Conservation (phyloP, 169 alveolate species). For the Neospora caninum region DNA sequence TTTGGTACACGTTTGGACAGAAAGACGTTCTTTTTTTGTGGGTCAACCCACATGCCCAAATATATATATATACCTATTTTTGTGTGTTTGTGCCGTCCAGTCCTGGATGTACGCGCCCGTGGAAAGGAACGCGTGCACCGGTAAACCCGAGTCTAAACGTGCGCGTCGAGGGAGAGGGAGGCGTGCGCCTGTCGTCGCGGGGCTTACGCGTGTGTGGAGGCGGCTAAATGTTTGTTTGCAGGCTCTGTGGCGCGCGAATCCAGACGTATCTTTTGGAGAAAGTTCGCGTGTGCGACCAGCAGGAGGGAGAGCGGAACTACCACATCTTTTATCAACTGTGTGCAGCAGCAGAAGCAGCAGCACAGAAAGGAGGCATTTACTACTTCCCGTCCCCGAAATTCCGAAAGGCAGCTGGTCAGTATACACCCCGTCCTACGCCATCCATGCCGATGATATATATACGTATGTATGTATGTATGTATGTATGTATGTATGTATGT, state of each 20-base stretch:
- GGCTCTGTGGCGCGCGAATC: conserved; percentile 95
- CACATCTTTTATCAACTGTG: conserved; percentile 96
- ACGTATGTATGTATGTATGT: not conserved
- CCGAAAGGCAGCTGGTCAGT: conserved; percentile 49
- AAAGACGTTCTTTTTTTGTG: too few relatives aligned
- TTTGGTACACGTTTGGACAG: too few relatives aligned
- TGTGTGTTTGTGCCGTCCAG: too few relatives aligned
- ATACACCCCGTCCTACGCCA: not conserved
- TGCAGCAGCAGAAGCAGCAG: conserved; percentile 82
- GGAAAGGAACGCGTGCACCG: too few relatives aligned
- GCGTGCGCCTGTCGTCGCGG: too few relatives aligned
- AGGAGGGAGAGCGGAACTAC: conserved; percentile 95
- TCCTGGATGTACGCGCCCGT: too few relatives aligned
- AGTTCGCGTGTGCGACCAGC: conserved; percentile 95
- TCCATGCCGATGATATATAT: too few relatives aligned
- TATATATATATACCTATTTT: too few relatives aligned
- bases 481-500: not conserved
- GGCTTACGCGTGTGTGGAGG: too few relatives aligned
- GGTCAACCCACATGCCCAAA: too few relatives aligned
- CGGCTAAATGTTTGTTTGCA: conserved; percentile 26
- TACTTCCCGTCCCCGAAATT: conserved; percentile 65
- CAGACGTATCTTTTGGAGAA: conserved; percentile 96
- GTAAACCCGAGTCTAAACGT: too few relatives aligned
- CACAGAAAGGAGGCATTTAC: conserved; percentile 62
- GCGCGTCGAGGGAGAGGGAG: too few relatives aligned